These are phyloP conservation scores for Microdochium nivale DNA, from an alignment of 2,329 filamentous ascomycete genomes.

Conservation along the genomic window DNA sequence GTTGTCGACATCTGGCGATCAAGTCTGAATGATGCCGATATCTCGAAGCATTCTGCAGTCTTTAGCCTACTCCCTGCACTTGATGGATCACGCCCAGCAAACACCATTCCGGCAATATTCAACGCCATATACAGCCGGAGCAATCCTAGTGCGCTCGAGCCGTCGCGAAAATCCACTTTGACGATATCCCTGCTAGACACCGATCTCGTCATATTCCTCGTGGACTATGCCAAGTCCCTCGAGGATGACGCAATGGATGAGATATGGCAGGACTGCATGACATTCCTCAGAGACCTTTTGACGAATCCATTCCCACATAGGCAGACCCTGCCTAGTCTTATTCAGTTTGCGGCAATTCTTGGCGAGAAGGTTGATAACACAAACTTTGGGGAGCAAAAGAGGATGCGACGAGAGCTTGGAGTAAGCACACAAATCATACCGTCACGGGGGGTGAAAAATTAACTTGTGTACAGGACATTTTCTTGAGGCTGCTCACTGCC, in stretches of 20 bases:
- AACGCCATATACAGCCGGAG: constrained; percentile 94
- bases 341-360: constrained; percentile 83
- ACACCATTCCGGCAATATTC: constrained; percentile 88
- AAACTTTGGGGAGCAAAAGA: constrained; percentile 88
- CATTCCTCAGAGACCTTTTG: constrained; percentile 81
- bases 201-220: constrained; percentile 80
- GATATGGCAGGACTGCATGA: constrained; percentile 91
- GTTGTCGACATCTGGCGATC: constrained; percentile 75
- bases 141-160: constrained; percentile 72
- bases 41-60: constrained; percentile 52
- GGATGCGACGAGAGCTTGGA: constrained; percentile 82
- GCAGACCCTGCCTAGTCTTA: constrained; percentile 74
- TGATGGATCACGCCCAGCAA: constrained; percentile 82
- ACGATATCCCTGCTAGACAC: constrained; percentile 77
- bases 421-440: constrained; percentile 43
- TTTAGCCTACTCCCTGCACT: constrained; percentile 85
- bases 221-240: constrained; percentile 80
- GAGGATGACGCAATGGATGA: constrained; percentile 98
- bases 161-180: constrained; percentile 74
- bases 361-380: constrained; percentile 97
- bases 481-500: constrained; percentile 80
- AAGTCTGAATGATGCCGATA: constrained; percentile 33
- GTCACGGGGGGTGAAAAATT: constrained; percentile 9
- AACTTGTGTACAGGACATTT: constrained; percentile 60
- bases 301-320: constrained; percentile 92